phyloP scores from a whole-genome alignment of 2,329 filamentous ascomycete genomes.

The Colletotrichum kahawae region DNA sequence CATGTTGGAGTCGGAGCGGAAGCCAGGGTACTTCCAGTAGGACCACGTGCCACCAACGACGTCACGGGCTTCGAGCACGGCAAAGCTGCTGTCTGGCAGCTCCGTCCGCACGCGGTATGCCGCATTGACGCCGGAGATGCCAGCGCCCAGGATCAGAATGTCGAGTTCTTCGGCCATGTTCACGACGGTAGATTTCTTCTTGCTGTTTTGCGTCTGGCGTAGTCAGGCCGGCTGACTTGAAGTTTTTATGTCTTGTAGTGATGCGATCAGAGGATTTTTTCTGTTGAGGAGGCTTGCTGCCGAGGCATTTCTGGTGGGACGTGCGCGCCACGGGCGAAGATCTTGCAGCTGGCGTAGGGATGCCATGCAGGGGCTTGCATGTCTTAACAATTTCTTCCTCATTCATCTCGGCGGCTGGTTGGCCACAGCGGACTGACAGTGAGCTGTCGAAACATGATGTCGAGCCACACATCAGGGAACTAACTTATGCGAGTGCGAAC shows the following conservation, averaged over 20 bases:
- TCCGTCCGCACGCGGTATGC: constrained; percentile 68
- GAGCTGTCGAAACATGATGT: background rate
- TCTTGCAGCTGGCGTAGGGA: background rate
- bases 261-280: background rate
- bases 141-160: constrained; percentile 72
- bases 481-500: background rate
- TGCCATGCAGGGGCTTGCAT: constrained; percentile 4
- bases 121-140: constrained; percentile 76
- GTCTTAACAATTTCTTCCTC: background rate
- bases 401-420: background rate
- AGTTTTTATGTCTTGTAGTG: background rate
- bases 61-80: constrained; percentile 70
- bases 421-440: background rate
- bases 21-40: constrained; percentile 77
- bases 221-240: background rate
- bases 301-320: constrained; percentile 8
- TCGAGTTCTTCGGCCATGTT: constrained; percentile 41
- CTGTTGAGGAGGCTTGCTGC: background rate
- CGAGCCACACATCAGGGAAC: background rate
- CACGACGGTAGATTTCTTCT: background rate
- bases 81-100: constrained; percentile 61
- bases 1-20: constrained; percentile 70
- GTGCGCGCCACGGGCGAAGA: background rate
- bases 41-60: constrained; percentile 79
- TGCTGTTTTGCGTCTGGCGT: background rate